phyloP scores from a whole-genome alignment of 805 yeast genomes.

The Lachancea sp. region DNA sequence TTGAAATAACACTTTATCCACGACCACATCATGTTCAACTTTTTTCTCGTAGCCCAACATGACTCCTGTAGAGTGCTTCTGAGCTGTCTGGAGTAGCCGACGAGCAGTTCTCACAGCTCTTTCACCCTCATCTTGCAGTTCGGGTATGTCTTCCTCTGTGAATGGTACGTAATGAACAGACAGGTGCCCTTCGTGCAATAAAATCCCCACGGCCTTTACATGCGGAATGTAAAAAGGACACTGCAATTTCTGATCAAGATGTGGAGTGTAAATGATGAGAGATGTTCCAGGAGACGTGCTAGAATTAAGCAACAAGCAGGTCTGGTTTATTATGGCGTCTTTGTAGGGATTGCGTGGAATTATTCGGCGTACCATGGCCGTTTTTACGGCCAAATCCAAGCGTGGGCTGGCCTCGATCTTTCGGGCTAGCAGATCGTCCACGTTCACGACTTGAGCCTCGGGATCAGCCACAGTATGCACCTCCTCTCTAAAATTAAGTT shows the following conservation, averaged over 20 bases:
- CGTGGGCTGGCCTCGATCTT: conserved; percentile 23
- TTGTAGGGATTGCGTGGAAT: conserved; percentile 89
- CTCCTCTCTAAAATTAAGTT: conserved; percentile 9
- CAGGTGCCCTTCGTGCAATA: conserved; percentile 41
- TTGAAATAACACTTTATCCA: conserved; percentile 76
- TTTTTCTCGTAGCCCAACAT: conserved; percentile 80
- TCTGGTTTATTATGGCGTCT: conserved; percentile 77
- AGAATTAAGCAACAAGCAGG: conserved; percentile 51
- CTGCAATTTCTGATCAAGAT: conserved; percentile 49
- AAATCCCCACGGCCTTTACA: conserved; percentile 70
- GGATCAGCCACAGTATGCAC: conserved; percentile 14
- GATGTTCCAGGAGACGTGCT: conserved; percentile 33
- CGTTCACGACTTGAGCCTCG: conserved; percentile 27
- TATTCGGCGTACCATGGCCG: conserved; percentile 69
- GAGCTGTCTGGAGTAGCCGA: conserved; percentile 70
- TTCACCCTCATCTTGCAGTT: conserved; percentile 37
- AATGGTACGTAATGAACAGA: conserved; percentile 77
- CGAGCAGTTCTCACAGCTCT: conserved; percentile 78
- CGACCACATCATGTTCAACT: conserved; percentile 82
- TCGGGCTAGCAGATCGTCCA: conserved; percentile 40
- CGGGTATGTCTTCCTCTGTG: conserved; percentile 28
- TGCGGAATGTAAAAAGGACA: conserved; percentile 89
- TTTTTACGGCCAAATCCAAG: conserved; percentile 31
- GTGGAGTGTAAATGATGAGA: conserved; percentile 73
- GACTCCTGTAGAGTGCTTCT: conserved; percentile 78